Evolutionary conservation across 163 green algal genomes (phyloP), one percentile per base, ranked within the genome.

Genomic region (Prototheca wickerhamii): DNA sequence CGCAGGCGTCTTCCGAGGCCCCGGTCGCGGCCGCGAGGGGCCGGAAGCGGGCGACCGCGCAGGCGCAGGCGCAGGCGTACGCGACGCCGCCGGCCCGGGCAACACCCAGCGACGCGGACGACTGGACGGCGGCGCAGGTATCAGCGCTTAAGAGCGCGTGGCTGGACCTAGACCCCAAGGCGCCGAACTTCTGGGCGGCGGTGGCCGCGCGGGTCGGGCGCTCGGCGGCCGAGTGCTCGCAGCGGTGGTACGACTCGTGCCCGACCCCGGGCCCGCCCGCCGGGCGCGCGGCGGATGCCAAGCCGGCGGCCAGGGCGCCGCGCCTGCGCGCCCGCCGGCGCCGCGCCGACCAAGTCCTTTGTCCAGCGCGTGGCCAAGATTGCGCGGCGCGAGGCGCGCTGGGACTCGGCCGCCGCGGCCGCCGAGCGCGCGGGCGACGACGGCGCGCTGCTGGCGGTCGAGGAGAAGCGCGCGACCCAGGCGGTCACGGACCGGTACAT

Each of bases 301-400:
- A 33, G 20, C 30, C 20, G 64, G 64, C 8, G 64, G 64, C 54
- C 64, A 63, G 54, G 3, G 40, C 54, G 51, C 52, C 28, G 21
- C 56, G 17, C 56, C 34, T n/a, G n/a, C n/a, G n/a, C n/a, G n/a
- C n/a, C n/a, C n/a, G n/a, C n/a, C n/a, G n/a, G n/a, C n/a, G n/a
- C n/a, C n/a, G n/a, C n/a, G n/a, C n/a, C n/a, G n/a, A n/a, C n/a
- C n/a, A n/a, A n/a, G n/a, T n/a, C n/a, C n/a, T n/a, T n/a, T n/a
- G n/a, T n/a, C n/a, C n/a, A n/a, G n/a, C n/a, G n/a, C n/a, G n/a
- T n/a, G n/a, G n/a, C n/a, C n/a, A n/a, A n/a, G n/a, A n/a, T n/a
- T n/a, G n/a, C n/a, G n/a, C n/a, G n/a, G n/a, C n/a, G n/a, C n/a
- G n/a, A n/a, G n/a, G n/a, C n/a, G n/a, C n/a, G n/a, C n/a, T n/a